A percentile compares a stretch with the other conserved stretches of the same genome.
phyloP scores from a whole-genome alignment of 495 filamentous ascomycete genomes.

The Umbilicaria muhlenbergii region DNA sequence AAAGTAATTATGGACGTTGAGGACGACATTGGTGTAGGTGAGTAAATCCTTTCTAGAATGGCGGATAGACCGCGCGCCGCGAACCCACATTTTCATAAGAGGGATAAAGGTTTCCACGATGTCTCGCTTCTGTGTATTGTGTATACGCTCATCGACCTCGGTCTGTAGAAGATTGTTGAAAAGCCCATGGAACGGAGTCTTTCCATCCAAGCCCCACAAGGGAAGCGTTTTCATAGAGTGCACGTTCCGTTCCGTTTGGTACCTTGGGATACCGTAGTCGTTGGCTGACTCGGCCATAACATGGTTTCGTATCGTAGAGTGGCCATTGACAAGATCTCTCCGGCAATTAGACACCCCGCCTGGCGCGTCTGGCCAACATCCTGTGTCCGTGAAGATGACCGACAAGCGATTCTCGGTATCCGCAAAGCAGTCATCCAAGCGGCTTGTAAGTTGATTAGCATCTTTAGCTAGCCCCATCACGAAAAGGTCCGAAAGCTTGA shows the following conservation, averaged over 20 bases:
- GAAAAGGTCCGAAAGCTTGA: constrained; percentile 48
- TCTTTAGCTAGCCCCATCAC: constrained; percentile 41
- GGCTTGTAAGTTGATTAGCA: constrained; percentile 11
- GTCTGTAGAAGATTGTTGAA: constrained; percentile 46
- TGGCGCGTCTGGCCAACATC: constrained; percentile 51
- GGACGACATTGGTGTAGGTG: constrained; percentile 38
- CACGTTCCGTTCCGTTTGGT: constrained; percentile 51
- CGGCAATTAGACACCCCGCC: constrained; percentile 53
- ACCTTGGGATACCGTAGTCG: constrained; percentile 48
- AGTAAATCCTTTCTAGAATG: constrained; percentile 35
- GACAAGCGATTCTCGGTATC: constrained; percentile 42
- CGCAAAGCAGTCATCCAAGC: too few species aligned
- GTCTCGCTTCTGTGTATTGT: constrained; percentile 35
- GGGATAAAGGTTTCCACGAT: constrained; percentile 47
- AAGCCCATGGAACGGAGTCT: constrained; percentile 47
- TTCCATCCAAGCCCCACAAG: constrained; percentile 50
- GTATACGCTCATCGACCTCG: constrained; percentile 37
- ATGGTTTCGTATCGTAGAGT: constrained; percentile 46
- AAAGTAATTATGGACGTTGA: constrained; percentile 48
- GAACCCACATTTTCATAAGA: constrained; percentile 41
- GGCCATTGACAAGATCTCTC: constrained; percentile 50
- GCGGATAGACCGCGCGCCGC: constrained; percentile 36
- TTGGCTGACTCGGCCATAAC: constrained; percentile 52
- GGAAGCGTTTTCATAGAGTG: constrained; percentile 50
- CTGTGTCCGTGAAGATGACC: constrained; percentile 47